phyloP scores from a whole-genome alignment of 192 early-diverging fungal species.

The Haplosporangium gracile region DNA sequence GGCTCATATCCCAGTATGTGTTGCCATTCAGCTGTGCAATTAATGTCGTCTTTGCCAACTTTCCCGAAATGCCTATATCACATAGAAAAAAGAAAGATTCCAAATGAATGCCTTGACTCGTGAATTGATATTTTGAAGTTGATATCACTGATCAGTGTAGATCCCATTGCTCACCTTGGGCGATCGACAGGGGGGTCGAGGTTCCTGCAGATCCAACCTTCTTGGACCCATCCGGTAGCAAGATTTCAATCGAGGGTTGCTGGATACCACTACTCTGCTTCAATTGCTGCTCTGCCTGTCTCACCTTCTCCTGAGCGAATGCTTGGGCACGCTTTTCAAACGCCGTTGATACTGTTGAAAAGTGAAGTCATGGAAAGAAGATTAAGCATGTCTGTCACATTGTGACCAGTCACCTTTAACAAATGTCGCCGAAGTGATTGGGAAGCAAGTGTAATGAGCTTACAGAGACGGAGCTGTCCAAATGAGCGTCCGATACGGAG shows the following conservation, averaged over 20 bases:
- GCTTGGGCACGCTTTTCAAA: conserved; percentile 45
- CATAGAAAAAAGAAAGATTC: background rate
- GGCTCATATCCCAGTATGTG: conserved; percentile 66
- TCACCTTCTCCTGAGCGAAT: conserved; percentile 35
- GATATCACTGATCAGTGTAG: background rate
- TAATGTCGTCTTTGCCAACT: conserved; percentile 61
- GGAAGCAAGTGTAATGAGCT: background rate
- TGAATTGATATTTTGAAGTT: too few species aligned
- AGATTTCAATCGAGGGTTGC: conserved; percentile 27
- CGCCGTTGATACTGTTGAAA: conserved; percentile 22
- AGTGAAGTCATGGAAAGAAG: background rate
- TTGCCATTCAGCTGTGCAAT: conserved; percentile 62
- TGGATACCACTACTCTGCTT: background rate
- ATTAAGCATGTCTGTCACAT: background rate
- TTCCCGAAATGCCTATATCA: conserved; percentile 59
- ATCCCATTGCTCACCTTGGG: conserved; percentile 55
- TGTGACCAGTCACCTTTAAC: background rate
- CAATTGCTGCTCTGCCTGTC: conserved; percentile 8
- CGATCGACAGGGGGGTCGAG: conserved; percentile 65
- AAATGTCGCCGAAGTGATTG: background rate
- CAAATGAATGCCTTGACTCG: background rate
- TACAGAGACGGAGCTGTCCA: conserved; percentile 20
- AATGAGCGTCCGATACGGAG: conserved; percentile 5
- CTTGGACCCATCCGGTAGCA: conserved; percentile 38
- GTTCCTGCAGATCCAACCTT: conserved; percentile 34